A percentile compares a stretch with the other conserved stretches of the same genome.
These are phyloP conservation scores for Kluyveromyces lactis DNA, from an alignment of 805 yeast genomes.

Conservation along the genomic window DNA sequence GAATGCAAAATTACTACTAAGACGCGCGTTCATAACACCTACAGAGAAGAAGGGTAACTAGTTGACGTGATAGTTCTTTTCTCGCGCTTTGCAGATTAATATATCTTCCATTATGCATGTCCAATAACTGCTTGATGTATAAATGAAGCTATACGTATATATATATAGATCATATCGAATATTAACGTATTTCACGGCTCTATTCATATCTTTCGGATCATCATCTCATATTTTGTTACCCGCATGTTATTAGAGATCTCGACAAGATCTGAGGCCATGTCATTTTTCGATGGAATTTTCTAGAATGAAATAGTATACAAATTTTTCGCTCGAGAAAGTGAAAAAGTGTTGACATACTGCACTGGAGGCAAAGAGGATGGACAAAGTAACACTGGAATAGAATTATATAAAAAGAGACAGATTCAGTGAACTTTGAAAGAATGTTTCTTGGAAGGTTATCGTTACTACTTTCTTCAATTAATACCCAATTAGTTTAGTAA, in stretches of 20 bases:
- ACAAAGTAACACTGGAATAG: not conserved
- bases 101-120: no score
- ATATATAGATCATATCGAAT: no score
- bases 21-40: not conserved
- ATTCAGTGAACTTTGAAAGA: not conserved
- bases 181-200: not conserved
- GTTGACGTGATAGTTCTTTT: not conserved
- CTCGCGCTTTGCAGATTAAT: not conserved
- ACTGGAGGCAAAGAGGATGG: not conserved
- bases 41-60: not conserved
- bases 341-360: not conserved
- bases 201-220: no score
- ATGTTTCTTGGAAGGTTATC: not conserved
- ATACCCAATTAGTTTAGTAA: not conserved
- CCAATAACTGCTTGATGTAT: no score
- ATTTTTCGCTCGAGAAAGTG: not conserved
- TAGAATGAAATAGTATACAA: not conserved
- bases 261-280: no score
- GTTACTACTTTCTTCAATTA: not conserved
- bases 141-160: no score
- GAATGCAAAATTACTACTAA: not conserved
- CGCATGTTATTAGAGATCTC: no score
- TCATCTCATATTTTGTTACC: no score
- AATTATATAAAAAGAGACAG: slow-evolving; percentile 4
- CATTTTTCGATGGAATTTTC: slow-evolving; percentile 1